phyloP scores from a whole-genome alignment of 1,284 basidiomycete genomes.

The Pterulicium gracile region DNA sequence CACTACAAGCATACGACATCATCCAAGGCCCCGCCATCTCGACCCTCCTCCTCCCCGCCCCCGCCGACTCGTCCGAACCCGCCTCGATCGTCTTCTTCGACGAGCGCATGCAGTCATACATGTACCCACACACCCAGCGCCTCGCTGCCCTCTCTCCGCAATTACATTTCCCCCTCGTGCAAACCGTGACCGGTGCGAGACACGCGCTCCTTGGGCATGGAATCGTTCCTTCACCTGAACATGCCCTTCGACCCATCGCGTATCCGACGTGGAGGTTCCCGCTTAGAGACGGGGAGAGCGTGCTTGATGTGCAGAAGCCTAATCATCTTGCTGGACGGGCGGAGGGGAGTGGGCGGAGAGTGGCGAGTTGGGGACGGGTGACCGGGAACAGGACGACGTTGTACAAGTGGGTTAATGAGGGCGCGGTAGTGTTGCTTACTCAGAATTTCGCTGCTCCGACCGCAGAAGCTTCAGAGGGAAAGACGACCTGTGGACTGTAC shows the following conservation, averaged over 20 bases:
- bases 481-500: slow-evolving; percentile 50
- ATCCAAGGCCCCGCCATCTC: slow-evolving; percentile 50
- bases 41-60: slow-evolving; percentile 35
- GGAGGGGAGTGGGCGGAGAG: slow-evolving; percentile 19
- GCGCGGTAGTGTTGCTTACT: slow-evolving; percentile 62
- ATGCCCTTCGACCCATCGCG: slow-evolving; percentile 39
- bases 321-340: slow-evolving; percentile 19
- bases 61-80: slow-evolving; percentile 20
- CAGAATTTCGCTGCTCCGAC: slow-evolving; percentile 19
- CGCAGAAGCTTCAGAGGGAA: slow-evolving; percentile 1
- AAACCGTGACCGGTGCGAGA: slow-evolving; percentile 26
- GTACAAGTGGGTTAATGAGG: slow-evolving; percentile 92
- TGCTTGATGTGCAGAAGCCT: slow-evolving; percentile 38
- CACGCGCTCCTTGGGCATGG: slow-evolving; percentile 47
- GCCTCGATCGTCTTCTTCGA: slow-evolving; percentile 55
- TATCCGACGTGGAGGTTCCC: slow-evolving; percentile 58
- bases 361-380: slow-evolving; percentile 78
- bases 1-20: slow-evolving; percentile 47
- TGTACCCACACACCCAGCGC: slow-evolving; percentile 50
- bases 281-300: slow-evolving; percentile 41
- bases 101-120: slow-evolving; percentile 52
- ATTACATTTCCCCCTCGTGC: slow-evolving; percentile 46
- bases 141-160: slow-evolving; percentile 32
- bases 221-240: slow-evolving; percentile 28
- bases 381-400: slow-evolving; percentile 81